Evolutionary conservation across 345 rosid species (phyloP).

Genomic region (Firmiana major): DNA sequence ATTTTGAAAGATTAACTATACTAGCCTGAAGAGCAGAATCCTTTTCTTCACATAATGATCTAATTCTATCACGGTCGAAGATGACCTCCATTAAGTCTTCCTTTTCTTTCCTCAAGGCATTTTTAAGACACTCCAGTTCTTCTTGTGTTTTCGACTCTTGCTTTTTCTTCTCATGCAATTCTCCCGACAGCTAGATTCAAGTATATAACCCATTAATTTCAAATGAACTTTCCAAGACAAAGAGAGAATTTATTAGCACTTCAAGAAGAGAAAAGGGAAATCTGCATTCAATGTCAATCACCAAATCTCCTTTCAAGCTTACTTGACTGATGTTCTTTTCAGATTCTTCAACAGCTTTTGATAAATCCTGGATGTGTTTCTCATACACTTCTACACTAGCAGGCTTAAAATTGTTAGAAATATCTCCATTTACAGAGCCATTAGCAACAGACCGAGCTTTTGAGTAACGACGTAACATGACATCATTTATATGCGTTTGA

Average conservation of each 20-base stretch:
- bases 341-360: constrained; percentile 71
- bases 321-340: constrained; percentile 66
- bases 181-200: constrained; percentile 57
- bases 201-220: constrained; percentile 9
- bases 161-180: constrained; percentile 59
- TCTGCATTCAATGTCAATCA: neutral
- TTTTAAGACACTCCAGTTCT: constrained; percentile 60
- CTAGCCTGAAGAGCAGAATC: constrained; percentile 68
- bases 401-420: constrained; percentile 53
- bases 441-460: constrained; percentile 72
- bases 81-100: constrained; percentile 49
- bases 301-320: constrained; percentile 11
- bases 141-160: constrained; percentile 61
- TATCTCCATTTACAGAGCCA: constrained; percentile 67
- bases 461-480: constrained; percentile 96
- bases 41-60: constrained; percentile 60
- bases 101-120: constrained; percentile 58
- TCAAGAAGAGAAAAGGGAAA: neutral
- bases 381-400: constrained; percentile 59
- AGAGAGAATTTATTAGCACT: neutral
- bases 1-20: constrained; percentile 15
- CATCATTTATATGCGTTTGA: constrained; percentile 98
- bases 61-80: constrained; percentile 53
- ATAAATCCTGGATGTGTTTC: constrained; percentile 74
- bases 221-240: neutral